Evolutionary conservation across 495 filamentous ascomycete species (phyloP), one percentile per base, ranked within the genome.

Genomic region (Neurospora sp.): DNA sequence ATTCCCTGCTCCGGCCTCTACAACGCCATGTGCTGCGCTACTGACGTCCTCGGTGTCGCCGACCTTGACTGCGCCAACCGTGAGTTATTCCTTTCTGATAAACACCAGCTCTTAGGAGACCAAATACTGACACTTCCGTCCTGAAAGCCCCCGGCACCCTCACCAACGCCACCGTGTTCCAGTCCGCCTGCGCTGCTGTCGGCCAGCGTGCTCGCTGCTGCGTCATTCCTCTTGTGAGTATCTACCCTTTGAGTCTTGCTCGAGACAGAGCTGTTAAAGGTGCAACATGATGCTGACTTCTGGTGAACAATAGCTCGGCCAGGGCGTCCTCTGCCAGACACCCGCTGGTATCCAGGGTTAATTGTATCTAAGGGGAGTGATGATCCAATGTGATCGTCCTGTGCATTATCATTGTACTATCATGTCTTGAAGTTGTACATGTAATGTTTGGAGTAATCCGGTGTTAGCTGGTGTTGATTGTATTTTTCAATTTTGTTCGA

Each of bases 201-300:
- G 82, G 83, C 75, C 80, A 85, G 79, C 82, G 81, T 8, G 82
- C 83, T 40, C 82, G 83, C 73, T 84, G 83, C 81, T 84, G 83
- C 70, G 80, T 81, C 59, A 72, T 84, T 14, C 82, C 83, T 4
- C 68, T 82, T 41, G 78, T 80, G 71, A 71, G 78, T 71, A 16
- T 9, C 35, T n/a, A n/a, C 44, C 3, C 20, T 27, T 27, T n/a
- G 5, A 42, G 3, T 3, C 10, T 1, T 12, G 9, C 6, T 47
- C 42, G 20, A 44, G 40, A 38, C 39, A 45, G 22, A 42, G 35
- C 22, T 40, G 27, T 44, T n/a, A 6, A n/a, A n/a, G 41, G 6
- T 44, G 16, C 18, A n/a, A 8, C 16, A 44, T 44, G 41, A 3
- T 44, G 41, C 41, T 44, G 41, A 44, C 41, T n/a, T 44, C 6